phyloP scores from a whole-genome alignment of 2,329 filamentous ascomycete genomes.

The Penicillium nordicum region DNA sequence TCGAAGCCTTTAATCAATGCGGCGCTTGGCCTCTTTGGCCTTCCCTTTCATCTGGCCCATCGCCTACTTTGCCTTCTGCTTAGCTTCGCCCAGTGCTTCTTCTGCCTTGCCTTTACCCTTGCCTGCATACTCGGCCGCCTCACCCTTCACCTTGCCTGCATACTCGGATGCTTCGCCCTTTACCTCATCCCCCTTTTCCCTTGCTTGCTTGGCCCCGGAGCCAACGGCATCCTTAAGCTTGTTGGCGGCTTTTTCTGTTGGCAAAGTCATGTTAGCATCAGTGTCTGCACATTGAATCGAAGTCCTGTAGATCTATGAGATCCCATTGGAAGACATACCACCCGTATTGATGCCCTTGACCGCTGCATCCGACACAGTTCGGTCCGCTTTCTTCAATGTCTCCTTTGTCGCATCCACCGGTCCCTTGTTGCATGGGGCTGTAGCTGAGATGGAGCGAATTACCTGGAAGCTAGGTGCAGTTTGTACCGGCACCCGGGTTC shows the following conservation, averaged over 20 bases:
- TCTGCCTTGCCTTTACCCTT: slow-evolving; percentile 36
- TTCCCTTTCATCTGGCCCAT: slow-evolving; percentile 27
- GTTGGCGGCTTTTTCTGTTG: slow-evolving; percentile 50
- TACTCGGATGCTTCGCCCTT: slow-evolving; percentile 30
- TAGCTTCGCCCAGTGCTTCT: slow-evolving; percentile 27
- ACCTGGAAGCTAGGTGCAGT: slow-evolving; percentile 18
- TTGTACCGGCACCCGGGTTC: slow-evolving; percentile 14
- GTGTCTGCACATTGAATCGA: background rate
- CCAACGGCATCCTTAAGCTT: slow-evolving; percentile 44
- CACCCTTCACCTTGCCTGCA: slow-evolving; percentile 32
- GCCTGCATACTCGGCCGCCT: slow-evolving; percentile 12
- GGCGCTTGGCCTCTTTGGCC: slow-evolving; percentile 20
- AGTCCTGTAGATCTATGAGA: background rate
- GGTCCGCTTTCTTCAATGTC: slow-evolving; percentile 56
- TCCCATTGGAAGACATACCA: slow-evolving; percentile 45
- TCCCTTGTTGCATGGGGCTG: slow-evolving; percentile 48
- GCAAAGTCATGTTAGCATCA: slow-evolving; percentile 2
- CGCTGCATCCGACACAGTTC: slow-evolving; percentile 52
- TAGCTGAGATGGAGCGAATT: slow-evolving; percentile 50
- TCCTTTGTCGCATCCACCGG: slow-evolving; percentile 57
- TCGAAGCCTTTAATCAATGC: background rate
- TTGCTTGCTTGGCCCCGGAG: slow-evolving; percentile 45
- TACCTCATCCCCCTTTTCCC: slow-evolving; percentile 41
- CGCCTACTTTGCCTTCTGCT: slow-evolving; percentile 26
- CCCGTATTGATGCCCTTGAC: slow-evolving; percentile 63